phyloP scores from a whole-genome alignment of 495 filamentous ascomycete species.

The Evansstolkia leycettana region DNA sequence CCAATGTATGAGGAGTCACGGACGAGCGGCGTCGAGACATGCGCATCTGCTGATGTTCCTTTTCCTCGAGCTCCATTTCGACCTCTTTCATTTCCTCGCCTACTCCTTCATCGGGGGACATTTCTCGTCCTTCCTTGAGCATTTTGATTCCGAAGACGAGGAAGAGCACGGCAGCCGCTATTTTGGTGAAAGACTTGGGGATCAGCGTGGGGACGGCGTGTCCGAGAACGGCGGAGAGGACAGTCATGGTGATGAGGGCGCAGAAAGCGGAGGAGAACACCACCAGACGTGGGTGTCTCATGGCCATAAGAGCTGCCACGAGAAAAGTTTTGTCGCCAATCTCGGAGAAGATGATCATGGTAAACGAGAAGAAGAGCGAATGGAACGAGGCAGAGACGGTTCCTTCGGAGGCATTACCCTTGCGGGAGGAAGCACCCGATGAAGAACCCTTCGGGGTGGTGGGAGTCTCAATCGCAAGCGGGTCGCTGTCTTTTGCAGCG shows the following conservation, averaged over 20 bases:
- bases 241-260: conserved; percentile 85
- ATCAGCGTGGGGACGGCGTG: conserved; percentile 88
- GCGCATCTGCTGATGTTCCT: conserved; percentile 55
- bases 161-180: conserved; percentile 75
- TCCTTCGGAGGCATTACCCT: conserved; percentile 31
- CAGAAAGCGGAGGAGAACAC: conserved; percentile 92
- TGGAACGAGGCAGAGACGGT: conserved; percentile 75
- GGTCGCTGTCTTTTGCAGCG: conserved; percentile 50
- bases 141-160: conserved; percentile 78
- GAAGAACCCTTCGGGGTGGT: conserved; percentile 22
- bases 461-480: conserved; percentile 49
- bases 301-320: conserved; percentile 95
- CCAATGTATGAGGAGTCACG: conserved; percentile 36
- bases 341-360: conserved; percentile 97
- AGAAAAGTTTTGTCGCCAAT: conserved; percentile 98
- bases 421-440: conserved; percentile 10
- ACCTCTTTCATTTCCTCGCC: conserved; percentile 95
- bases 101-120: conserved; percentile 80
- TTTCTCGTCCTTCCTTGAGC: conserved; percentile 76
- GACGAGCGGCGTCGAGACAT: conserved; percentile 42
- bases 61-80: conserved; percentile 88
- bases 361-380: conserved; percentile 82
- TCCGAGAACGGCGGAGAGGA: conserved; percentile 90
- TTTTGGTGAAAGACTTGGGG: conserved; percentile 75
- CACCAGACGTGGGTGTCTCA: conserved; percentile 87